Evolutionary conservation across 75 land plant genomes (phyloP), one percentile per base, ranked within the genome.

Genomic region (Gnetum montanum): DNA sequence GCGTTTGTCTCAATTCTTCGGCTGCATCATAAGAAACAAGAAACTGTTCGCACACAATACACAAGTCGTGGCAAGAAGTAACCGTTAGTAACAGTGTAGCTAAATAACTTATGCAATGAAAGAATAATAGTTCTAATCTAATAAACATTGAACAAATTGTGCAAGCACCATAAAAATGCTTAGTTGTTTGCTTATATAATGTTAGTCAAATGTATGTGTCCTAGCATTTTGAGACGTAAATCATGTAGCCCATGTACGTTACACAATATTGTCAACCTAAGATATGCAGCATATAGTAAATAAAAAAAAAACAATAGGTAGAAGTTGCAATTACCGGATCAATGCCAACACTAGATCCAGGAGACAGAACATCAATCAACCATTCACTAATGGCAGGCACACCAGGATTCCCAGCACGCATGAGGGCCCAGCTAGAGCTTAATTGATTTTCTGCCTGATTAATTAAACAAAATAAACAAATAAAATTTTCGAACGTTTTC

Each of bases 311-410:
- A n/a, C n/a, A n/a, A n/a, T n/a, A n/a, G n/a, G n/a, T n/a, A n/a
- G n/a, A n/a, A n/a, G n/a, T n/a, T n/a, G n/a, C n/a, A n/a, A n/a
- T 75, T 72, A 94, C 98, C 53, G 98, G 98, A 60, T 94, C 98
- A 68, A 94, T 90, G 45, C 91, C 98, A 69, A 94, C 65, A 62
- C 64, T 77, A 44, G 91, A 75, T 29, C 92, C 98, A 46, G 86
- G 80, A 43, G 74, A 43, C 20, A 94, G 57, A 18, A 71, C 74
- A 57, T 83, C 88, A 70, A 64, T 83, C 26, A 89, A 70, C 98
- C 98, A 94, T 75, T 94, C 98, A 69, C 64, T 64, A 28, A 70
- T 64, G 13, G 88, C 68, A 27, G 98, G 98, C 19, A 86, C 83
- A 46, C 96, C 98, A 56, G 57, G 35, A 51, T 70, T 83, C 4